These are phyloP conservation scores for Solanum arcanum DNA, from an alignment of 257 asterid species.

Conservation along the genomic window DNA sequence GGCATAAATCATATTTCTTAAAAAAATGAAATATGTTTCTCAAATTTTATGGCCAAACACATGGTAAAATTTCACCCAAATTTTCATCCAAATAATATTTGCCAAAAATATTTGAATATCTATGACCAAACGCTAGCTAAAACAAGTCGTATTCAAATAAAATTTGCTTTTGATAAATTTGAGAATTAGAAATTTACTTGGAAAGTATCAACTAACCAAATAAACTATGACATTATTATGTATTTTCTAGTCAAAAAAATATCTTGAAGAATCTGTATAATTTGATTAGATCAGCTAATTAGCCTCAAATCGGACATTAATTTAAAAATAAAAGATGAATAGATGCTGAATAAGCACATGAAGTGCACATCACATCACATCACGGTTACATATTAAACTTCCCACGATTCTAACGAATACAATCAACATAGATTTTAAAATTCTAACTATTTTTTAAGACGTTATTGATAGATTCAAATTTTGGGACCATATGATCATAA, in stretches of 20 bases:
- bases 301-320: neutral
- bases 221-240: neutral
- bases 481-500: too few relatives aligned
- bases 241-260: neutral
- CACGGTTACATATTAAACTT: neutral
- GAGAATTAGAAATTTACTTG: neutral
- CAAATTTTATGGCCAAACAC: too few relatives aligned
- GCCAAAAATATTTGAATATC: too few relatives aligned
- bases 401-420: neutral
- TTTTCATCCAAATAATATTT: too few relatives aligned
- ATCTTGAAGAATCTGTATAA: neutral
- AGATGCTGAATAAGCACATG: neutral
- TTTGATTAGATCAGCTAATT: neutral
- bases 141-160: too few relatives aligned
- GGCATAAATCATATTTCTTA: too few relatives aligned
- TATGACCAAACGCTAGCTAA: too few relatives aligned
- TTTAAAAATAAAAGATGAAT: neutral
- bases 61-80: too few relatives aligned
- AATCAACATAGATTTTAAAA: neutral
- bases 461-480: neutral
- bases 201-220: neutral
- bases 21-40: too few relatives aligned
- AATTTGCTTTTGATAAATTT: too few relatives aligned
- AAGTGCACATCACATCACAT: neutral
- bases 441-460: neutral